A percentile compares a stretch with the other conserved stretches of the same genome.
Evolutionary conservation across 179 eudicot species (phyloP).

Genomic region (Silene coronaria): DNA sequence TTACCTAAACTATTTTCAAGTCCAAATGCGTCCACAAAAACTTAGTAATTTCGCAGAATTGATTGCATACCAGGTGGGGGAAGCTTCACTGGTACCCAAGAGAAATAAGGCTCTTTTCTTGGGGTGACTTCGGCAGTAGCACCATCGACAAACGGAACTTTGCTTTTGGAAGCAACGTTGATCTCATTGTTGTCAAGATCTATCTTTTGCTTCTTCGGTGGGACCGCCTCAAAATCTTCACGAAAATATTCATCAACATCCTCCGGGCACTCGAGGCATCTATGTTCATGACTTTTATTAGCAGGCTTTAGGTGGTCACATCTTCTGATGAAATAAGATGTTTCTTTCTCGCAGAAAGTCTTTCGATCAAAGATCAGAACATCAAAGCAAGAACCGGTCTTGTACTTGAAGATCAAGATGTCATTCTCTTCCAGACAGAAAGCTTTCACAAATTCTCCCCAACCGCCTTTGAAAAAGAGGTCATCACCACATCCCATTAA

Average conservation of each 20-base stretch:
- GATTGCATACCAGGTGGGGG: slow-evolving; percentile 12
- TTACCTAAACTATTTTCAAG: not conserved
- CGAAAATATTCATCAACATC: slow-evolving; percentile 27
- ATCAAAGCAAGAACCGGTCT: slow-evolving; percentile 40
- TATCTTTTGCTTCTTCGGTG: slow-evolving; percentile 20
- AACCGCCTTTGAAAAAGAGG: slow-evolving; percentile 35
- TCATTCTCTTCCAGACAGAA: slow-evolving; percentile 39
- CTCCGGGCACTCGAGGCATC: slow-evolving; percentile 17
- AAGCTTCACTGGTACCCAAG: slow-evolving; percentile 22
- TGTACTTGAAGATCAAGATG: slow-evolving; percentile 47
- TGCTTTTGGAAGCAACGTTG: not conserved
- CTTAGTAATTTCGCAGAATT: not conserved
- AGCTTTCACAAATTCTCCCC: slow-evolving; percentile 46
- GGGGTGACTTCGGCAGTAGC: slow-evolving; percentile 7
- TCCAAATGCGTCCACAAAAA: not conserved
- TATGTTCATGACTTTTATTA: slow-evolving; percentile 14
- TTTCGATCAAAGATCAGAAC: slow-evolving; percentile 34
- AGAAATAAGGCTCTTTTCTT: slow-evolving; percentile 6
- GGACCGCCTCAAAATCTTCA: slow-evolving; percentile 5
- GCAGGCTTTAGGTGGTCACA: slow-evolving; percentile 27
- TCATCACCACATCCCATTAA: slow-evolving; percentile 27
- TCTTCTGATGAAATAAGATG: slow-evolving; percentile 41
- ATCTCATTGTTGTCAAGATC: not conserved
- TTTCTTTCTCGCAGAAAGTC: slow-evolving; percentile 51
- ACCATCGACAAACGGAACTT: not conserved